Evolutionary conservation across 768 basidiomycete species (phyloP), one percentile per base, ranked within the genome.

Genomic region (Termitomyces sp.): DNA sequence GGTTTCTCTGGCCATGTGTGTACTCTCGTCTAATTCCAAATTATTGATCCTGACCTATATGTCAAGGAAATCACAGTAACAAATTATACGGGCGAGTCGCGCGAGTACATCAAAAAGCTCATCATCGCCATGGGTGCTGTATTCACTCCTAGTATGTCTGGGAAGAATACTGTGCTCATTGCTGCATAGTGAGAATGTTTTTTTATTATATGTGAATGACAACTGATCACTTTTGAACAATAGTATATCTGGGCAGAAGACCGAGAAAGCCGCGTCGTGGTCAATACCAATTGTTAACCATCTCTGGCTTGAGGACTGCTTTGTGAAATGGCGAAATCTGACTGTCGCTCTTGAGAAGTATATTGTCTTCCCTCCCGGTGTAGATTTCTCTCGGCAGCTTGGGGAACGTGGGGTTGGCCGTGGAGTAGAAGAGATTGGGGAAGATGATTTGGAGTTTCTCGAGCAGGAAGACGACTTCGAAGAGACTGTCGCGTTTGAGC

Each of bases 271-370:
- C 0, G 73, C 76, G 7, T 73, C 82, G 0, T 96, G 94, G 94
- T 82, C 81, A 0, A 88, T 95, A 57, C 87, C 92, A 0, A 76
- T 94, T 54, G 88, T 95, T 11, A 96, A 94, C 61, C 94, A 98
- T 61, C 78, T 80, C 0, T 97, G 93, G 92, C 76, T 97, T 3
- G 94, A 97, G 64, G 91, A 94, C 57, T 95, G 91, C 65, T 89
- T 94, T 64, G 70, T 84, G 20, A 77, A 84, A 49, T 97, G 94
- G 94, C 79, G 80, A 44, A 76, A 79, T 32, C 73, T 90, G 54
- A 85, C 86, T 0, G 78, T 82, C 12, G 85, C 80, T 0, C 68
- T 76, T 16, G 81, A 84, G 47, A 86, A 85, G 53, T 93, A 92
- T 68, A 81, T 85, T 56, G 63, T 75, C 25, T 92, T 88, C 58